Evolutionary conservation across 495 filamentous ascomycete genomes (phyloP).

Genomic region (Trichoderma erinaceum): DNA sequence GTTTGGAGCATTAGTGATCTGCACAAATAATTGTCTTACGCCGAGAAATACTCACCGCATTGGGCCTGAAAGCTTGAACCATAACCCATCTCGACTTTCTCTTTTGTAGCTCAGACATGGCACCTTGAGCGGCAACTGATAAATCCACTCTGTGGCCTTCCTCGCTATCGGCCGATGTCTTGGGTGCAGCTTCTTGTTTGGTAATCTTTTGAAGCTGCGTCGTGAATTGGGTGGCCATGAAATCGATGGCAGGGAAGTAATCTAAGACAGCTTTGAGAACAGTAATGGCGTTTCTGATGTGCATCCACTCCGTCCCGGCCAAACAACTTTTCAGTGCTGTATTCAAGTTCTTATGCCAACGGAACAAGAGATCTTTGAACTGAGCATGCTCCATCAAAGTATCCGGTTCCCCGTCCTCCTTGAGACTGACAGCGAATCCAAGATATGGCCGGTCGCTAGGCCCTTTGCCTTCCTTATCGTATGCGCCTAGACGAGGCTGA

Average conservation of each 20-base stretch:
- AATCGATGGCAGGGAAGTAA: constrained; percentile 81
- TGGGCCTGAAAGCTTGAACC: constrained; percentile 66
- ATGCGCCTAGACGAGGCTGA: constrained; percentile 47
- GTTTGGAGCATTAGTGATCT: constrained; percentile 22
- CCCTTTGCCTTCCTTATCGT: constrained; percentile 32
- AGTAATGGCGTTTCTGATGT: constrained; percentile 91
- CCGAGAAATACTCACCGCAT: constrained; percentile 34
- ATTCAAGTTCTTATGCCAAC: constrained; percentile 80
- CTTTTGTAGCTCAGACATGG: constrained; percentile 75
- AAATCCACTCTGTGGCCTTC: constrained; percentile 70
- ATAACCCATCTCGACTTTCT: constrained; percentile 77
- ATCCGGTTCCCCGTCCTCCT: constrained; percentile 58
- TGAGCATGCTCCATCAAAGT: constrained; percentile 74
- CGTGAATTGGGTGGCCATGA: constrained; percentile 70
- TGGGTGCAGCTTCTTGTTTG: constrained; percentile 56
- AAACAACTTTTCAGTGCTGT: constrained; percentile 73
- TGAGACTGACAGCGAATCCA: constrained; percentile 55
- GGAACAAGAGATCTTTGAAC: constrained; percentile 76
- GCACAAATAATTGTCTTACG: neutral
- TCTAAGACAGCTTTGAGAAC: constrained; percentile 75
- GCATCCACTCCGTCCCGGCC: constrained; percentile 84
- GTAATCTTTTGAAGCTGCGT: constrained; percentile 65
- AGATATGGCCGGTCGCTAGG: constrained; percentile 27
- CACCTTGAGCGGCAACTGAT: constrained; percentile 78
- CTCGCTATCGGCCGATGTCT: constrained; percentile 58